Percentiles rank a stretch among this genome's conserved stretches.
Conservation (phyloP, 1,139 yeast species). For the Suhomyces bolitotheri region DNA sequence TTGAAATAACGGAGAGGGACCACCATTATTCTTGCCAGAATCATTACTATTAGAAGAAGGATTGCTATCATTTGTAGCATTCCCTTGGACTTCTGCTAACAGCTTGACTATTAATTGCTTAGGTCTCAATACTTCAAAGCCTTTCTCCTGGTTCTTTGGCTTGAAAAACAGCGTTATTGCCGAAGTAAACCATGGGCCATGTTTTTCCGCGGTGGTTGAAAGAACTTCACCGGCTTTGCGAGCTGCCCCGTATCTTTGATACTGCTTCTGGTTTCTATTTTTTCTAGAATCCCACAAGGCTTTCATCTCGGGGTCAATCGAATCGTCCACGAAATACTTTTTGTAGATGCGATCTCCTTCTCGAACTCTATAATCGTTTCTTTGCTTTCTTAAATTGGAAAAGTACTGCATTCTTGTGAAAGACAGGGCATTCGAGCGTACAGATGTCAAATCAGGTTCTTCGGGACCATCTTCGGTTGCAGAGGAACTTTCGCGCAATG, state of each 20-base stretch:
- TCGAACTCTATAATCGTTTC: constrained; percentile 47
- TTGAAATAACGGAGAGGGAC: no score
- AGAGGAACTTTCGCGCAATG: neutral
- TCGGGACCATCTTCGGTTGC: constrained; percentile 11
- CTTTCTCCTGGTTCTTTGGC: constrained; percentile 15
- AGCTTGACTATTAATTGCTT: constrained; percentile 36
- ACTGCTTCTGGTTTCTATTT: constrained; percentile 5
- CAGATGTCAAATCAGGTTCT: constrained; percentile 1
- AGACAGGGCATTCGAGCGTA: constrained; percentile 10
- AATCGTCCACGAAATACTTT: constrained; percentile 39
- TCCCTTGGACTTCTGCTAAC: constrained; percentile 10
- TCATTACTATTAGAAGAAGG: no score
- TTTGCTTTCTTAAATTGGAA: constrained; percentile 16
- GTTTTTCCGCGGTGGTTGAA: neutral
- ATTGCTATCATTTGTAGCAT: no score
- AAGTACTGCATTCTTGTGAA: constrained; percentile 15
- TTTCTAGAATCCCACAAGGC: constrained; percentile 52
- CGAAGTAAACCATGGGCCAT: neutral
- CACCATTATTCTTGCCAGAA: no score
- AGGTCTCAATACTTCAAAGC: constrained; percentile 49
- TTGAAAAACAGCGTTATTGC: neutral
- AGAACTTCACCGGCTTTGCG: neutral
- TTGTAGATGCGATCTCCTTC: constrained; percentile 51
- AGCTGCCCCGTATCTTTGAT: neutral
- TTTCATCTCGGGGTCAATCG: constrained; percentile 52